A percentile compares a stretch with the other conserved stretches of the same genome.
Conservation (phyloP, 2,329 filamentous ascomycete species). For the Tolypocladium sp. region DNA sequence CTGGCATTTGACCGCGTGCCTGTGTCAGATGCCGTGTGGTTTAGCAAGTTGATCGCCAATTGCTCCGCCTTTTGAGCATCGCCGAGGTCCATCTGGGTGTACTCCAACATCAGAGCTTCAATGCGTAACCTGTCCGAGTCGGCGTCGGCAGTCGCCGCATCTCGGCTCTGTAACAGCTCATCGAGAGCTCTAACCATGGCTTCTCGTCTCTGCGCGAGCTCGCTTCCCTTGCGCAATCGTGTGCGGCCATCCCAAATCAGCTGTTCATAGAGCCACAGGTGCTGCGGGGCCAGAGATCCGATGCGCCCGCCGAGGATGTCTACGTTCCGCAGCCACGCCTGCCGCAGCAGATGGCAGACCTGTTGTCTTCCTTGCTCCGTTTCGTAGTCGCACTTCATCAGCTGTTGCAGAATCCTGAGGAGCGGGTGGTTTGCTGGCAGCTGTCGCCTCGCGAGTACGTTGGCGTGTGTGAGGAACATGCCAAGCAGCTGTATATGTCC, state of each 20-base stretch:
- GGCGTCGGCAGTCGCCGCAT: constrained; percentile 3
- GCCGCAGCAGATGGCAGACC: constrained; percentile 22
- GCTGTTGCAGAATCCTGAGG: constrained; percentile 20
- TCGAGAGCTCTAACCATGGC: constrained; percentile 21
- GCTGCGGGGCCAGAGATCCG: constrained; percentile 15
- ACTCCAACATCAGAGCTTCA: constrained; percentile 24
- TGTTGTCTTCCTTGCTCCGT: constrained; percentile 19
- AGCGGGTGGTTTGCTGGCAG: constrained; percentile 23
- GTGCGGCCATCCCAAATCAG: constrained; percentile 29
- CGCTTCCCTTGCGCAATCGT: constrained; percentile 20
- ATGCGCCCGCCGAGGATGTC: constrained; percentile 21
- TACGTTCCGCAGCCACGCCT: constrained; percentile 27
- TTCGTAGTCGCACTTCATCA: constrained; percentile 20
- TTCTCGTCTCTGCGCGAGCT: constrained; percentile 15
- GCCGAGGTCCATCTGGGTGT: constrained; percentile 27
- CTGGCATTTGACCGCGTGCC: constrained; percentile 18
- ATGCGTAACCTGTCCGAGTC: constrained; percentile 18
- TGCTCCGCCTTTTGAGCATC: constrained; percentile 20
- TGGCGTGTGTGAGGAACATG: constrained; percentile 24
- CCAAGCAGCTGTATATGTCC: constrained; percentile 23
- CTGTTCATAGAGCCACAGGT: constrained; percentile 28
- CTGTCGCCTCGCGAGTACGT: constrained; percentile 15
- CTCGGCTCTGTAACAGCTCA: constrained; percentile 10
- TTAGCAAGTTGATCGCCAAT: constrained; percentile 18
- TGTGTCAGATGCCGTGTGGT: constrained; percentile 13